Evolutionary conservation across 208 protist genomes (phyloP).

Genomic region (Leishmania guyanensis): DNA sequence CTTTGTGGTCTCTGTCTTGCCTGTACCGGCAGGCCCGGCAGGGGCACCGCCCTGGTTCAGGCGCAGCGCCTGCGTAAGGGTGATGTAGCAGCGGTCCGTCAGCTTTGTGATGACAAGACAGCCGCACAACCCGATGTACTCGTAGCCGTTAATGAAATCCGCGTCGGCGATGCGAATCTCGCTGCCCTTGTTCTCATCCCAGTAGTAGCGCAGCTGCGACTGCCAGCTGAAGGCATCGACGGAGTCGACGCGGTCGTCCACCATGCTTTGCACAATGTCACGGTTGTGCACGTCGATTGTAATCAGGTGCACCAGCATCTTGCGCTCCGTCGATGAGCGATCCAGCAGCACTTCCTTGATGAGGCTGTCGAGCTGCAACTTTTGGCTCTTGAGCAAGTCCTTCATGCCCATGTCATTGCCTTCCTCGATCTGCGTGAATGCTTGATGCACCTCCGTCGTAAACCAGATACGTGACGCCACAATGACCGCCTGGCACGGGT

Average conservation of each 20-base stretch:
- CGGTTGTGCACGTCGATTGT: conserved; percentile 98
- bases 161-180: conserved; percentile 97
- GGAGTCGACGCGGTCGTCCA: conserved; percentile 95
- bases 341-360: conserved; percentile 95
- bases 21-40: conserved; percentile 93
- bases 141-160: conserved; percentile 97
- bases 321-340: conserved; percentile 92
- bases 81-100: conserved; percentile 99
- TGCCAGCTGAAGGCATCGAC: conserved; percentile 97
- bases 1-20: conserved; percentile 97
- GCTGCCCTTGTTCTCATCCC: conserved; percentile 94
- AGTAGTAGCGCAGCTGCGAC: conserved; percentile 97
- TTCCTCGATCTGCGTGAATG: conserved; percentile 98
- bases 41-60: conserved; percentile 93
- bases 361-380: conserved; percentile 92
- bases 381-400: conserved; percentile 97
- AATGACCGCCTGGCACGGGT: conserved; percentile 96
- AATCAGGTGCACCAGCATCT: conserved; percentile 98
- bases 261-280: conserved; percentile 93
- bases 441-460: conserved; percentile 96
- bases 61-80: conserved; percentile 94
- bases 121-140: conserved; percentile 98
- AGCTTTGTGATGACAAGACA: conserved; percentile 99
- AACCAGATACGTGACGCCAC: conserved; percentile 97
- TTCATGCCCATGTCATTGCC: conserved; percentile 98